Evolutionary conservation across 2,329 filamentous ascomycete species (phyloP).

Genomic region (Ophiostoma himal-ulmi): DNA sequence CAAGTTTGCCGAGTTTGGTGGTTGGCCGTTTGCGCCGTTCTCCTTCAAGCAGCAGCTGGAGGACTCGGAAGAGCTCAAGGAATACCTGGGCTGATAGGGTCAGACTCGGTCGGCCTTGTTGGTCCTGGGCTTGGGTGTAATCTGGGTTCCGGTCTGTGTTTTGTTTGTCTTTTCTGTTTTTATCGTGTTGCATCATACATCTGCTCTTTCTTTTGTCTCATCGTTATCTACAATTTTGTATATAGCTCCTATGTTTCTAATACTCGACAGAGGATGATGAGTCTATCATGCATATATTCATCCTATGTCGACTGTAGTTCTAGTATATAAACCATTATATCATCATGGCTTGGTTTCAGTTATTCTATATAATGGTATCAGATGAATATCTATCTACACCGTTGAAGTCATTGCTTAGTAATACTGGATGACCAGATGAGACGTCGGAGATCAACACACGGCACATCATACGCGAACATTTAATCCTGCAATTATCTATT

Average conservation of each 20-base stretch:
- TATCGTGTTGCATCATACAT: not conserved
- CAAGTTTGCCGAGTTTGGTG: constrained; percentile 91
- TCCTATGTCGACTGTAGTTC: constrained; percentile 17
- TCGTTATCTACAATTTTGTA: not conserved
- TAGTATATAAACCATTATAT: constrained; percentile 15
- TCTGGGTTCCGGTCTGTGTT: not conserved
- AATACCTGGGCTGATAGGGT: constrained; percentile 45
- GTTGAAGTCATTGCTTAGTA: not conserved
- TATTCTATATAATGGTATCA: not conserved
- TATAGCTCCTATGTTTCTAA: constrained; percentile 3
- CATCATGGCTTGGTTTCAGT: not conserved
- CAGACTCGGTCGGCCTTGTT: not conserved
- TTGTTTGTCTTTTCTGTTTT: not conserved
- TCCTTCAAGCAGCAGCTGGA: constrained; percentile 80
- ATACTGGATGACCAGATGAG: not conserved
- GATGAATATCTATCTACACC: no score
- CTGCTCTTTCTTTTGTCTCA: constrained; percentile 13
- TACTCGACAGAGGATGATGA: not conserved
- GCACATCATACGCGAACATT: not conserved
- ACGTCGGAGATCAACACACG: not conserved
- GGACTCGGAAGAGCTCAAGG: constrained; percentile 63
- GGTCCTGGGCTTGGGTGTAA: not conserved
- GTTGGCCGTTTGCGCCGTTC: constrained; percentile 81
- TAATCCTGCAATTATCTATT: not conserved
- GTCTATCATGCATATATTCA: not conserved